Conservation (phyloP, 2,329 filamentous ascomycete genomes). For the Fusarium pseudocircinatum region DNA sequence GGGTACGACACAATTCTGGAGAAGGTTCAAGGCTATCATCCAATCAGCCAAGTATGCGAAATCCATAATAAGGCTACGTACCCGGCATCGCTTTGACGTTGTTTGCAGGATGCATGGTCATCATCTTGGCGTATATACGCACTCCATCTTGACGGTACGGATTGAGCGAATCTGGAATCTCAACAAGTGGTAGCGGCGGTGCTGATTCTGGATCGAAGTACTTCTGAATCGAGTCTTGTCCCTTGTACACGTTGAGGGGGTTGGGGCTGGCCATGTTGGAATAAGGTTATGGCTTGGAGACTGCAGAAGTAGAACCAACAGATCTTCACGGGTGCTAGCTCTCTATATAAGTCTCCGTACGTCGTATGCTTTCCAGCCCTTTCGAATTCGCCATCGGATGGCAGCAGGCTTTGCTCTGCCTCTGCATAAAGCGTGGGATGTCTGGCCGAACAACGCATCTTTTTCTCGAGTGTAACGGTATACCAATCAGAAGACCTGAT, state of each 20-base stretch:
- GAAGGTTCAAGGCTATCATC: conserved; percentile 58
- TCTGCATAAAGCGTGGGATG: conserved; percentile 12
- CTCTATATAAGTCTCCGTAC: neutral
- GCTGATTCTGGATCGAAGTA: conserved; percentile 68
- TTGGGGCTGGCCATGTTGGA: conserved; percentile 41
- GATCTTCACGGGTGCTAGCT: neutral
- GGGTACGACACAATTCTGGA: conserved; percentile 44
- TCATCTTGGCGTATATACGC: conserved; percentile 72
- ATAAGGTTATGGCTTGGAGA: neutral
- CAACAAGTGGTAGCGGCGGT: conserved; percentile 69
- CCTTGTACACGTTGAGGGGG: conserved; percentile 65
- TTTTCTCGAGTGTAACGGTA: neutral
- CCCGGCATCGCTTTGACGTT: conserved; percentile 73
- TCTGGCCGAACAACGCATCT: neutral
- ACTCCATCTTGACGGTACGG: conserved; percentile 66
- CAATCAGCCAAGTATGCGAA: neutral
- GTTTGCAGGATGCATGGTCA: conserved; percentile 71
- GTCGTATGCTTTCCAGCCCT: neutral
- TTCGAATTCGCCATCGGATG: neutral
- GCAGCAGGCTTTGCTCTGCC: conserved; percentile 1
- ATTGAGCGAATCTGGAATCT: conserved; percentile 66
- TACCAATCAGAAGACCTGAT: conserved; percentile 3
- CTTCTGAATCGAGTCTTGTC: conserved; percentile 63
- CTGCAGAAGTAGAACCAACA: neutral
- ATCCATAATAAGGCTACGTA: conserved; percentile 20